Conservation (phyloP, 2,329 filamentous ascomycete genomes). For the Knoxdaviesia proteae region DNA sequence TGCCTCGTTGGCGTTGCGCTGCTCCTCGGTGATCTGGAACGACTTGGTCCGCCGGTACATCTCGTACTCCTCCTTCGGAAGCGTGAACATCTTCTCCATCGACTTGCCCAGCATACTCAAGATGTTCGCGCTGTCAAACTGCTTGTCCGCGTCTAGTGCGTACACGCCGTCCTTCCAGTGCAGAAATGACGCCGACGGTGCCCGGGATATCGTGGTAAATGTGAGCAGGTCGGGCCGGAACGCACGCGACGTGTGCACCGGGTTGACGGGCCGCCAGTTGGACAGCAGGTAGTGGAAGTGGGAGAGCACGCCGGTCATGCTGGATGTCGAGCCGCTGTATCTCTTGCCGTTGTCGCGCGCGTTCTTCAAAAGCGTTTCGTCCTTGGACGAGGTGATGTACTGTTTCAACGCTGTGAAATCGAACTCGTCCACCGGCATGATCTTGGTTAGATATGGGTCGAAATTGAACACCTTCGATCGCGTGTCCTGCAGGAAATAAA, state of each 20-base stretch:
- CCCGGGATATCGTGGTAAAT: constrained; percentile 53
- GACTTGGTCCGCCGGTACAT: constrained; percentile 53
- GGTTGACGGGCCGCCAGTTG: constrained; percentile 54
- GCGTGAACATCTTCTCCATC: constrained; percentile 84
- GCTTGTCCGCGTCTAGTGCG: constrained; percentile 89
- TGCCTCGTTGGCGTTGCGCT: constrained; percentile 50
- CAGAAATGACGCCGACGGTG: constrained; percentile 64
- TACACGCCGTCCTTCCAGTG: constrained; percentile 70
- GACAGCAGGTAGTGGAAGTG: constrained; percentile 92
- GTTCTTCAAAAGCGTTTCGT: constrained; percentile 47
- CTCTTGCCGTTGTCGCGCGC: constrained; percentile 48
- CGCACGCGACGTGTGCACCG: constrained; percentile 40
- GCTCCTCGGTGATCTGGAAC: constrained; percentile 48
- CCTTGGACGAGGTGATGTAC: constrained; percentile 83
- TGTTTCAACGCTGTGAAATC: constrained; percentile 71
- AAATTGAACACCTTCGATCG: constrained; percentile 86
- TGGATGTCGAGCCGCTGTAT: constrained; percentile 89
- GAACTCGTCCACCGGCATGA: constrained; percentile 87
- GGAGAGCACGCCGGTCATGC: constrained; percentile 70
- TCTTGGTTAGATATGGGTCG: constrained; percentile 76
- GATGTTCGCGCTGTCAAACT: constrained; percentile 62
- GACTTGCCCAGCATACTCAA: constrained; percentile 85
- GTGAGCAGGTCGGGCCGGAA: constrained; percentile 40
- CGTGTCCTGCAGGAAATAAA: constrained; percentile 79
- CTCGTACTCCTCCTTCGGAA: constrained; percentile 67